Evolutionary conservation across 2,329 filamentous ascomycete species (phyloP), one percentile per base, ranked within the genome.

Genomic region (Basipetospora sp.): DNA sequence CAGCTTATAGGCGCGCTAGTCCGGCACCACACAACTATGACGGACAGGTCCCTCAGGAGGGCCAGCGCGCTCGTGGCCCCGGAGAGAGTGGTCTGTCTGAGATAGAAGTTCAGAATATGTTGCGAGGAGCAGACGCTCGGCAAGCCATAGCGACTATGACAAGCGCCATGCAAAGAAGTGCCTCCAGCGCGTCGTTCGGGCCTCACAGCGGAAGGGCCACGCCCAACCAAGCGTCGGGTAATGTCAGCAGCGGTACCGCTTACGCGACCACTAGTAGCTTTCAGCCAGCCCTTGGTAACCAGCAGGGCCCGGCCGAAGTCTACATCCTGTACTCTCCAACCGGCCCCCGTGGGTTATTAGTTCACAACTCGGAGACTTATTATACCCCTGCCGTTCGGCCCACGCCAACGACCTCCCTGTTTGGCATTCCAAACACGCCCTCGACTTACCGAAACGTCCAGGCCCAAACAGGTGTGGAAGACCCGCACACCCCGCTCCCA

Each of bases 261-360:
- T n/a, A n/a, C 25, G 42, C 22, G 22, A 6, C 22, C 22, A 25
- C 22, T 50, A 9, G 41, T 44, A 25, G 37, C 34, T 39, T 44
- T 36, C 38, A 42, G 42, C 36, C 43, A 44, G 43, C 31, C 41
- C n/a, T n/a, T 20, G 13, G 31, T 42, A 17, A 39, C 49, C 11
- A 34, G 51, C 14, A 50, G 50, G 22, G 55, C 56, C 17, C 53
- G 50, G 2, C 58, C 65, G 66, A 72, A 41, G 69, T 77, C 2
- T 78, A 77, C 45, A 67, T 79, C 17, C 50, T 79, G 5, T 70
- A 65, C 13, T 77, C 74, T 0, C 72, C 74, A 1, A 60, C 62
- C 30, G 74, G 74, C 1, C 74, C 74, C 1, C 65, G 66, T 15
- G 74, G 65, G 5, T 52, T 79, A 2, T 51, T 79, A 5, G 55